Base-by-base conservation (phyloP, 2,329 filamentous ascomycete genomes). In the Metarhizium robertsii region DNA sequence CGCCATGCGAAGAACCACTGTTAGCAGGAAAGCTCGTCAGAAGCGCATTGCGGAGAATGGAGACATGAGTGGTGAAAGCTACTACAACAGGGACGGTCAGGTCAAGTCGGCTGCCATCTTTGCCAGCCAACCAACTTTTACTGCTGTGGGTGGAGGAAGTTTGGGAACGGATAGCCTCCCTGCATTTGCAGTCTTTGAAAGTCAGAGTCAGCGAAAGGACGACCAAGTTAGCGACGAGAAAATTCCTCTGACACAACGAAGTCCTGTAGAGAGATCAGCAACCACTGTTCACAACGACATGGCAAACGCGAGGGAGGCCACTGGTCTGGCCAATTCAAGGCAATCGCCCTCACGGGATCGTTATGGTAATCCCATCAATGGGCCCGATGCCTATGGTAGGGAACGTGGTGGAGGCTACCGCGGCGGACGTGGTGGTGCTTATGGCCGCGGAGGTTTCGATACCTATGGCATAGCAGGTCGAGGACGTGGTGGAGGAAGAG, bases 61-160 rank as follows among this genome's bases (percentile, higher is more conserved):
- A 7, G 92, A 97, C 68, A 97, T 97, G 92, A 97, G 89, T 68
- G 92, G 92, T 32, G 85, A 94, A 65, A 94, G 92, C 66, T 96
- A 87, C 69, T 96, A 95, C 71, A 87, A 86, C 64, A 80, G 86
- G 57, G 83, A 87, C 70, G 79, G 75, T 42, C 78, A 82, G 58
- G 72, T 75, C 52, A 79, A 83, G 58, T 67, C 76, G 40, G 64
- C 71, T 43, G 68, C 72, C 3, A 68, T 72, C 2, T 58, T 64
- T 49, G 67, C 73, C 36, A 72, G 77, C 59, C 79, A 86, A 59
- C 80, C 84, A 7, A 83, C 82, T 20, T 72, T 84, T 53, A 79
- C 84, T 8, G 72, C 80, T 49, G 69, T 83, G 25, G 79, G 79
- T 65, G 79, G 79, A 48, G 76, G 76, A 45, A 79, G 82, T 38